These are phyloP conservation scores for Citeromyces hawaiiensis DNA, from an alignment of 1,139 yeast species.

Conservation along the genomic window DNA sequence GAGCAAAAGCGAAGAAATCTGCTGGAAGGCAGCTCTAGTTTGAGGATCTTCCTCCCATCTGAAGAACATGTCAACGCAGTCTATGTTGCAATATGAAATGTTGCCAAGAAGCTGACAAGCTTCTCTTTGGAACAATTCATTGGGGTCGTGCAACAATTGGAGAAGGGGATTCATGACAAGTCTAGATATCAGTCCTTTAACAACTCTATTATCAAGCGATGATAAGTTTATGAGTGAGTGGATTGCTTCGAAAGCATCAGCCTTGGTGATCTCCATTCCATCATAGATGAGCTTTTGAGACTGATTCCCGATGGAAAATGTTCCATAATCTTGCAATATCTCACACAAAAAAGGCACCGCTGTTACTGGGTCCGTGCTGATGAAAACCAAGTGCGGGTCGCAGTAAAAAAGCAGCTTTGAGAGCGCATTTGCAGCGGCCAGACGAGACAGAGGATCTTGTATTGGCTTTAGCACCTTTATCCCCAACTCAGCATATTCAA, in stretches of 20 bases:
- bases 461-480: background rate
- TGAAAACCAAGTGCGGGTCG: conserved; percentile 24
- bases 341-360: conserved; percentile 36
- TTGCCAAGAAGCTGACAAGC: background rate
- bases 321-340: conserved; percentile 19
- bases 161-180: background rate
- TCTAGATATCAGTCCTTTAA: conserved; percentile 17
- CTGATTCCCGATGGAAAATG: conserved; percentile 7
- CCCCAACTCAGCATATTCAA: conserved; percentile 11
- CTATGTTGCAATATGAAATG: background rate
- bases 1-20: background rate
- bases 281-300: conserved; percentile 17
- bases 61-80: background rate
- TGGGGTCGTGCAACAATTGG: background rate
- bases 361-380: conserved; percentile 25
- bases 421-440: conserved; percentile 20
- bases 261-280: conserved; percentile 13
- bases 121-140: background rate
- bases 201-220: conserved; percentile 15
- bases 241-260: conserved; percentile 30
- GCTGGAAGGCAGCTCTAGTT: background rate
- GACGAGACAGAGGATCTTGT: conserved; percentile 11
- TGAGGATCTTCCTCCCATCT: background rate
- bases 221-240: conserved; percentile 37
- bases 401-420: conserved; percentile 30